Conservation (phyloP, 2,329 filamentous ascomycete genomes). For the Cercospora brassicicola region DNA sequence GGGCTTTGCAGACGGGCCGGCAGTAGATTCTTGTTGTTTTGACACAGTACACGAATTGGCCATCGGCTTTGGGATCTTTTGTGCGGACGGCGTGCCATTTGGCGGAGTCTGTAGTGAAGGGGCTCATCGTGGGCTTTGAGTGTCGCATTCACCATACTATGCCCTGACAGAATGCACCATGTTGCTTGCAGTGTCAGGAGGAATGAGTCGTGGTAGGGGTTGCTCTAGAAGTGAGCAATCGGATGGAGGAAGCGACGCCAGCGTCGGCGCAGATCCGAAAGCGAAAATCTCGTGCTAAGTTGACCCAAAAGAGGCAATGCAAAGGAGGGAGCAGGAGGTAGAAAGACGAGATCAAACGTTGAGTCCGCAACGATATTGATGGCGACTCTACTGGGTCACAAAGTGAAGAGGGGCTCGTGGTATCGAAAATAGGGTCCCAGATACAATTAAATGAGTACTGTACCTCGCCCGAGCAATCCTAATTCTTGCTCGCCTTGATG, state of each 20-base stretch:
- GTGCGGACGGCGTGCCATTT: conserved; percentile 20
- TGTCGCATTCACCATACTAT: neutral
- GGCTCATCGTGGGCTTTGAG: neutral
- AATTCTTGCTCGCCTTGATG: too few species aligned
- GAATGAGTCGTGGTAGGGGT: neutral
- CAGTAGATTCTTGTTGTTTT: conserved; percentile 61
- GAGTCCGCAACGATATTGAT: too few species aligned
- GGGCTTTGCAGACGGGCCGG: conserved; percentile 61
- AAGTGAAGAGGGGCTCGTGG: too few species aligned
- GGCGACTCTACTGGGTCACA: too few species aligned
- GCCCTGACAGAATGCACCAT: neutral
- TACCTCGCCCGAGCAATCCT: too few species aligned
- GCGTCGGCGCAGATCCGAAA: neutral
- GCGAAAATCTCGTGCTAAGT: neutral
- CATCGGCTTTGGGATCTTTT: conserved; percentile 19
- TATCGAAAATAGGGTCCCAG: too few species aligned
- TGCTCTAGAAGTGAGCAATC: conserved; percentile 12
- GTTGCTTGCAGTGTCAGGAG: neutral
- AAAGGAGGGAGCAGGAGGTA: too few species aligned
- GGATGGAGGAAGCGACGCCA: neutral
- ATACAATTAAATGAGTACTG: too few species aligned
- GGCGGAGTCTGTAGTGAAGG: neutral
- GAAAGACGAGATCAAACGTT: too few species aligned
- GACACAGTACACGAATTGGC: conserved; percentile 56
- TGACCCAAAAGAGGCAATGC: too few species aligned